Base-by-base conservation (phyloP, 225 moss, liverwort and hornwort genomes). In the Thuidium tamariscinum region DNA sequence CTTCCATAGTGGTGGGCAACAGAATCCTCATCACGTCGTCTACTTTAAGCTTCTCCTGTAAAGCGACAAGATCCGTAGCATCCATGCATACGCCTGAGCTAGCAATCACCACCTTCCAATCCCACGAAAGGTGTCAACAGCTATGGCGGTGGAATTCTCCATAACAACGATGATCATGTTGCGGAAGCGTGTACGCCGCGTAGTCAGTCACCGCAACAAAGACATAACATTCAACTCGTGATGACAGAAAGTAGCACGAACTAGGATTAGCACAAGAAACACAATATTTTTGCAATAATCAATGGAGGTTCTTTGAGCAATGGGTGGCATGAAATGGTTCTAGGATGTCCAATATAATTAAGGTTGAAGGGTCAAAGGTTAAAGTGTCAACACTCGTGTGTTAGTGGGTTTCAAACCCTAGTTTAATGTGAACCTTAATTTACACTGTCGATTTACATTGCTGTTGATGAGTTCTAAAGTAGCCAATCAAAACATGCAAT, bases 41-140 rank as follows among this genome's bases (percentile, higher is more conserved):
- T 65, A 65, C 5, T 41, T 69, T 69, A 41, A 69, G 69, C 41
- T 25, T 69, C 69, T 69, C 13, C n/a, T 0, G 23, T 6, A 78
- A 10, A 23, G 65, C 89, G 16, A 54, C 87, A 27, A 10, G 7
- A 26, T 91, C 91, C 15, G 84, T 71, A 49, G 92, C 89, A n/a
- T 87, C 90, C 93, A 94, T 89, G 61, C 93, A 89, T 75, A 91
- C 82, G 20, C 90, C 91, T 11, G 96, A 84, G 87, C 94, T 95
- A 32, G 93, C 90, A 80, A 96, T 57, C 42, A 95, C 89, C 76
- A 96, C 54, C 89, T 95, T 39, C 88, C 89, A 48, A 69, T 82
- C 73, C 78, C 85, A 81, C 55, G 4, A 8, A 29, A 51, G 18
- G 17, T 29, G 23, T 55, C 16, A 62, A 30, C 25, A 54, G 67